Evolutionary conservation across 176 grass and related monocot species (phyloP), one percentile per base, ranked within the genome.

Genomic region (Puya raimondii): DNA sequence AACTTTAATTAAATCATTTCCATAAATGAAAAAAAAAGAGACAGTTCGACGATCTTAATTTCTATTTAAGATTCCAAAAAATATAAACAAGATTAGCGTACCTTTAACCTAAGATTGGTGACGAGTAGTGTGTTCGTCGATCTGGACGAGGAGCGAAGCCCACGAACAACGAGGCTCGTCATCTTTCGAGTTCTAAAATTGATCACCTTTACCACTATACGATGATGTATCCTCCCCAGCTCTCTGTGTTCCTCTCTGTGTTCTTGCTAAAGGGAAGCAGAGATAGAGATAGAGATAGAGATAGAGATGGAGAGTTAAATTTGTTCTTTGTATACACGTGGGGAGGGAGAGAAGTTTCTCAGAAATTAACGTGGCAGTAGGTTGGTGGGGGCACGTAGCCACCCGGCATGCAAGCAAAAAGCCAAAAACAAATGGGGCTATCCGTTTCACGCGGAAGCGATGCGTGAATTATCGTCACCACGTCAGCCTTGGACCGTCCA

Each of bases 141-240:
- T 16, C 51, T 80, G 72, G 47, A 67, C 47, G 26, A 7, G 72
- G 76, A 33, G 12, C 23, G 65, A 83, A 76, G 15, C 64, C 58
- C 72, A 48, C 42, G 17, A 75, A 87, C 54, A 18, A 59, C 15
- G 16, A 59, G 54, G 16, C 54, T 16, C 20, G n/a, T 20, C 54
- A 56, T 56, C 53, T 56, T n/a, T 10, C 13, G 16, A 56, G 53
- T 56, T 5, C 13, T n/a, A 8, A 59, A 9, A 59, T 59, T 59
- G 2, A 42, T 42, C 33, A 7, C 33, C 33, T 42, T 42, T 42
- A 42, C 33, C 6, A 42, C 33, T 1, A 42, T 6, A 42, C 27
- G 27, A 29, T 29, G 27, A 29, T 29, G 27, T 29, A 29, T 29
- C 27, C 27, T 29, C 27, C 3, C 27, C 27, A 5, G 4, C 33